Evolutionary conservation across 768 basidiomycete genomes (phyloP), one percentile per base, ranked within the genome.

Genomic region (Tricholomella constricta): DNA sequence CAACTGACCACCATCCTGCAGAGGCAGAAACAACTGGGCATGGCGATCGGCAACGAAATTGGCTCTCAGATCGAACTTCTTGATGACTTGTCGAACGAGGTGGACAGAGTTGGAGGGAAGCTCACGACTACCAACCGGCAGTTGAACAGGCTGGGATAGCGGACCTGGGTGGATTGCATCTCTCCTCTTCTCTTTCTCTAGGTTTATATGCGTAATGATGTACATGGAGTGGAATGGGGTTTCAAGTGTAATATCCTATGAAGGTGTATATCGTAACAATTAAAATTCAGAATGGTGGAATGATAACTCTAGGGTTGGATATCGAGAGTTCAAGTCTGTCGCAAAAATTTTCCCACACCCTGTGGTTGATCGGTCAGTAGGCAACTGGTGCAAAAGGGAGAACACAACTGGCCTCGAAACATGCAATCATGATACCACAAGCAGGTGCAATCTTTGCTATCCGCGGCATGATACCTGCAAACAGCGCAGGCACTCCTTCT

Each of bases 361-460:
- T 88, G 50, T 0, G 23, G 25, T 26, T 20, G 0, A 8, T 14
- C 29, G 10, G 20, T 69, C 31, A 69, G 52, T 42, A 41, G 35
- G 10, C 2, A 15, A 17, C 5, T 17, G 20, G 23, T 31, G 52
- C 11, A 51, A 22, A 32, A 23, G 52, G 46, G n/a, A 31, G 48
- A 34, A 17, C 7, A 32, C 10, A 19, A 71, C 80, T 26, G 60
- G 85, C 94, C 84, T 98, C 95, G 66, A 88, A 98, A 68, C 88
- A 94, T 51, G 91, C 85, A 67, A 98, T 97, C 96, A 98, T 98
- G 59, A 99, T 88, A 20, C 96, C 96, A 70, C 97, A 99, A 36
- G 96, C 97, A 34, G 97, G 97, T 10, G 93, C 93, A 57, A 97
- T 96, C 71, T 98, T 99, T 37, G 85, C 93, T 47, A 95, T 85